Evolutionary conservation across 1,139 yeast species (phyloP).

Genomic region (Protomyces pachydermus): DNA sequence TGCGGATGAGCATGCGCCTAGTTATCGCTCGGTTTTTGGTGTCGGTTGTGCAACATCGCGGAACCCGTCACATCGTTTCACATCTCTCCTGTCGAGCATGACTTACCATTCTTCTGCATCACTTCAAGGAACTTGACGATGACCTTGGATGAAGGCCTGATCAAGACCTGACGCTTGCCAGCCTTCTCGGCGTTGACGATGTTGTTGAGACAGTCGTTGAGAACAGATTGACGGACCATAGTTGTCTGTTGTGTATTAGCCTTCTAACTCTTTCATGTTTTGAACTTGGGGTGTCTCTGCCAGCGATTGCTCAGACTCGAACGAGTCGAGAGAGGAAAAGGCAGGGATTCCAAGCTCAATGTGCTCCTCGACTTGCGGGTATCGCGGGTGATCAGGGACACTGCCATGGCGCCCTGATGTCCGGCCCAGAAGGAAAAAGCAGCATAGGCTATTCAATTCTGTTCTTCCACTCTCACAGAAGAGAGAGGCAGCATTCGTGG

Average conservation of each 20-base stretch:
- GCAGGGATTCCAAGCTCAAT: conserved; percentile 1
- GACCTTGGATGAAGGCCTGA: conserved; percentile 99
- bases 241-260: not conserved
- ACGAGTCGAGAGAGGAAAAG: not conserved
- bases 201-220: conserved; percentile 98
- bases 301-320: not conserved
- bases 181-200: conserved; percentile 99
- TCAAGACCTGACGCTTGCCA: conserved; percentile 98
- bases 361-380: not conserved
- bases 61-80: not conserved
- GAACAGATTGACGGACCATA: conserved; percentile 54
- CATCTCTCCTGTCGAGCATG: conserved; percentile 18
- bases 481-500: no score
- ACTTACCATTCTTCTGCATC: conserved; percentile 91
- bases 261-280: not conserved
- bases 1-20: conserved; percentile 28
- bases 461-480: no score
- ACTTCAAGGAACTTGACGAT: conserved; percentile 94
- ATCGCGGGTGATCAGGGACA: not conserved
- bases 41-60: not conserved
- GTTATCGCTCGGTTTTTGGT: conserved; percentile 25
- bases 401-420: not conserved
- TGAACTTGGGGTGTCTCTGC: conserved; percentile 2
- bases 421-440: not conserved
- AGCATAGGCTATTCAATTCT: not conserved